phyloP scores from a whole-genome alignment of 2,329 filamentous ascomycete genomes.

The Mycosphaerella sp. region DNA sequence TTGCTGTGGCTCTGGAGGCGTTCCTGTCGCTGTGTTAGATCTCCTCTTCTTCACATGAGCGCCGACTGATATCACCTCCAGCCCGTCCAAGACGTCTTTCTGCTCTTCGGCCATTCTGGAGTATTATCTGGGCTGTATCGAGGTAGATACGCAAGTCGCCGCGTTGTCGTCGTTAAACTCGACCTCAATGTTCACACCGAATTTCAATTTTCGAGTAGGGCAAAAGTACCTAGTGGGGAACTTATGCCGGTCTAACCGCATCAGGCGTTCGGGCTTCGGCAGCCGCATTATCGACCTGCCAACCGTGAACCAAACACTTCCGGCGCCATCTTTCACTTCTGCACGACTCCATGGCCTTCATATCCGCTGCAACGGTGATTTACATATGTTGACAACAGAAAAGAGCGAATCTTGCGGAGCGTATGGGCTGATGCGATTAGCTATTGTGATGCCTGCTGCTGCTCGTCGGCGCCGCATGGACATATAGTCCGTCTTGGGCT shows the following conservation, averaged over 20 bases:
- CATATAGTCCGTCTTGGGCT: constrained; percentile 2
- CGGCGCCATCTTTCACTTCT: neutral
- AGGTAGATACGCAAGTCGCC: neutral
- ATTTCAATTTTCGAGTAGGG: neutral
- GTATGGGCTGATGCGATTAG: neutral
- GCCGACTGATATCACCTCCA: constrained; percentile 9
- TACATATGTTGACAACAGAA: neutral
- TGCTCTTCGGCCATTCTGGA: constrained; percentile 13
- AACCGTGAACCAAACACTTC: constrained; percentile 4
- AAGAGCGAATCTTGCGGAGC: neutral
- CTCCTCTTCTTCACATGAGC: neutral
- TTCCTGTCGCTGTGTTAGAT: constrained; percentile 36
- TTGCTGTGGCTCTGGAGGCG: constrained; percentile 55
- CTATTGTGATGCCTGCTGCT: neutral
- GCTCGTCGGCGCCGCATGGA: neutral
- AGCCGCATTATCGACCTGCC: neutral
- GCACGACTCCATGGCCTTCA: neutral
- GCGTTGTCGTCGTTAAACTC: neutral
- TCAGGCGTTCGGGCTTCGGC: neutral
- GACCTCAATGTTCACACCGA: neutral
- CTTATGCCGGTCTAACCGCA: neutral
- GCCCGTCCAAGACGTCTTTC: constrained; percentile 21
- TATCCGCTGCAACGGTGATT: neutral
- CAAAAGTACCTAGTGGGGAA: neutral
- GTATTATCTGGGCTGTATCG: neutral